Conservation (phyloP, 1,139 yeast species). For the Yamadazyma taylorii region DNA sequence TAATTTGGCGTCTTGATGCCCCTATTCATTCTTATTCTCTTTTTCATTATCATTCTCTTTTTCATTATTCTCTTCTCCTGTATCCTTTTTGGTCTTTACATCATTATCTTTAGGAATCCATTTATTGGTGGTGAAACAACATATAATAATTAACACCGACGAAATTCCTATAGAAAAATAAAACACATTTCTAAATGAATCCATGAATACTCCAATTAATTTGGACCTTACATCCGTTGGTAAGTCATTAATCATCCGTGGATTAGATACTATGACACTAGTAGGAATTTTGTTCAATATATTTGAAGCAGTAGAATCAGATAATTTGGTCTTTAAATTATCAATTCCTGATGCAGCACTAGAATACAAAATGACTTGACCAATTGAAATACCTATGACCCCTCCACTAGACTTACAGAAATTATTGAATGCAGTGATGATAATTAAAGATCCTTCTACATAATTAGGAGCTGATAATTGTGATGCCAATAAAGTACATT, state of each 20-base stretch:
- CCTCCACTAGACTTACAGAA: slow-evolving; percentile 51
- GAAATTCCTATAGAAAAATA: slow-evolving; percentile 40
- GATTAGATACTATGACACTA: slow-evolving; percentile 27
- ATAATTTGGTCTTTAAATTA: slow-evolving; percentile 13
- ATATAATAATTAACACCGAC: slow-evolving; percentile 25
- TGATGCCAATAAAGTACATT: slow-evolving; percentile 49
- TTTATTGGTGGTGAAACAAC: slow-evolving; percentile 38
- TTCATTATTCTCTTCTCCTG: background rate
- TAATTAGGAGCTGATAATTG: slow-evolving; percentile 57
- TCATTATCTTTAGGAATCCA: slow-evolving; percentile 37
- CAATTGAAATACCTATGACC: slow-evolving; percentile 45
- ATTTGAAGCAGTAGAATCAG: slow-evolving; percentile 18
- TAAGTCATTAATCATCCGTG: slow-evolving; percentile 26
- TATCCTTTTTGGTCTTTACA: slow-evolving; percentile 19
- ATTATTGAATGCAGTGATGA: slow-evolving; percentile 49
- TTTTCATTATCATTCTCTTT: background rate
- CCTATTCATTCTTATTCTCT: background rate
- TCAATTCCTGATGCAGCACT: slow-evolving; percentile 25
- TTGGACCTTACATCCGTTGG: slow-evolving; percentile 23
- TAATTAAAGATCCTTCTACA: slow-evolving; percentile 49
- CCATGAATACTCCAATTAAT: slow-evolving; percentile 34
- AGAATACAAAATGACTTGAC: slow-evolving; percentile 46
- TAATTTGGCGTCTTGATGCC: background rate
- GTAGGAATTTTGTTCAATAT: slow-evolving; percentile 21
- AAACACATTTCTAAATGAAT: slow-evolving; percentile 40